These are phyloP conservation scores for Rhodotorula sp. DNA, from an alignment of 1,284 basidiomycete genomes.

Conservation along the genomic window DNA sequence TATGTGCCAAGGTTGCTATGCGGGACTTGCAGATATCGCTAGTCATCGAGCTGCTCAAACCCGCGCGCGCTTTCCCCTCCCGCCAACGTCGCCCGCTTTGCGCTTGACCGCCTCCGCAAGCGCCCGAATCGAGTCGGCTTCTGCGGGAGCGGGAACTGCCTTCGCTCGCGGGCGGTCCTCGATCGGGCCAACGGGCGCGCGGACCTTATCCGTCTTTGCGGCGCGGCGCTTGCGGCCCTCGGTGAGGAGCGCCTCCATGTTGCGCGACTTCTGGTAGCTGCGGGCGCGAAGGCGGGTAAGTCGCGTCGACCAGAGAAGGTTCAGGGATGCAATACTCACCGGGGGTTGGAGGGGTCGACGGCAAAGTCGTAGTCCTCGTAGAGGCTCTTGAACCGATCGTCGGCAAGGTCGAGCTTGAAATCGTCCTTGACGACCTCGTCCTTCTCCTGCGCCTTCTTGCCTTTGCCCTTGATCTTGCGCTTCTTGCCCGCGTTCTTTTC, in stretches of 20 bases:
- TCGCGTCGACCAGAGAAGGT: slow-evolving; percentile 2
- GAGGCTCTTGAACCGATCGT: slow-evolving; percentile 82
- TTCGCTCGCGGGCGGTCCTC: slow-evolving; percentile 12
- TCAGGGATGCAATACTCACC: slow-evolving; percentile 59
- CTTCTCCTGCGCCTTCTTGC: slow-evolving; percentile 63
- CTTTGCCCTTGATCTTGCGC: slow-evolving; percentile 55
- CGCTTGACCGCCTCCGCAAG: slow-evolving; percentile 84
- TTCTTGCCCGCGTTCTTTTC: slow-evolving; percentile 65
- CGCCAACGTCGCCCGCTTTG: slow-evolving; percentile 54
- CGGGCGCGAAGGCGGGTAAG: slow-evolving; percentile 22
- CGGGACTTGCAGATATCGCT: not conserved
- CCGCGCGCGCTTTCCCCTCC: slow-evolving; percentile 39
- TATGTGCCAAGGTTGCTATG: not conserved
- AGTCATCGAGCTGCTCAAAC: not conserved
- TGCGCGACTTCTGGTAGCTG: slow-evolving; percentile 86
- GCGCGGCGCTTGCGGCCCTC: slow-evolving; percentile 61
- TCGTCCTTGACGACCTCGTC: slow-evolving; percentile 61
- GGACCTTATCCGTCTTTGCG: slow-evolving; percentile 49
- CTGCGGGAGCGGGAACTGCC: not conserved
- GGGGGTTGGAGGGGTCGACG: slow-evolving; percentile 93
- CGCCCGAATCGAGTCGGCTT: slow-evolving; percentile 57
- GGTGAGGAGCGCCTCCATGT: slow-evolving; percentile 76
- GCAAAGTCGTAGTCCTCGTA: slow-evolving; percentile 91
- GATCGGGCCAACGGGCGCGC: slow-evolving; percentile 29
- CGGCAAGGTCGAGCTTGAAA: slow-evolving; percentile 81